phyloP scores from a whole-genome alignment of 257 asterid species.

The Salvia splendens region DNA sequence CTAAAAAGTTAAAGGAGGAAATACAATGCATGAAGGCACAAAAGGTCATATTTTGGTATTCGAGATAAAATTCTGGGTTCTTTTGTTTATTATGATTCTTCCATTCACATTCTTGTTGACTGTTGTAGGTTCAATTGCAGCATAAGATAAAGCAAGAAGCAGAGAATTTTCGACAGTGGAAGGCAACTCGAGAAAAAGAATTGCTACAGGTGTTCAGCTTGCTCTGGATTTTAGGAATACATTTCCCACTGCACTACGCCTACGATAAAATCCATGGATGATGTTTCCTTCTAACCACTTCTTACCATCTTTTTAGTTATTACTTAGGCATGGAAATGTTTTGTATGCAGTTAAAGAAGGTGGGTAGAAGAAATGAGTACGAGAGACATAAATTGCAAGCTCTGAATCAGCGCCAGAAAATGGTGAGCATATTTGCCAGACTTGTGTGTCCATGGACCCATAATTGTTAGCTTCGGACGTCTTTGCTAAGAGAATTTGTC shows the following conservation, averaged over 20 bases:
- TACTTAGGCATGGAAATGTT: background rate
- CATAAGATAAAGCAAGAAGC: constrained; percentile 97
- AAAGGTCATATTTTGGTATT: constrained; percentile 54
- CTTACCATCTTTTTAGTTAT: constrained; percentile 25
- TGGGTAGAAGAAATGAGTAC: constrained; percentile 95
- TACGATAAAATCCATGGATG: background rate
- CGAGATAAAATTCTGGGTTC: background rate
- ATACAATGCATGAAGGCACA: constrained; percentile 95
- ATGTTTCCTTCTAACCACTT: constrained; percentile 13
- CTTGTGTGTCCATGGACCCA: background rate
- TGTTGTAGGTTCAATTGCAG: constrained; percentile 82
- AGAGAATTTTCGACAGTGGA: constrained; percentile 97
- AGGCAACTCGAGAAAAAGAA: constrained; percentile 96
- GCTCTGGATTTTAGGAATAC: constrained; percentile 1
- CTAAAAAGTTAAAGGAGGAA: constrained; percentile 87
- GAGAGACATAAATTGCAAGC: constrained; percentile 97
- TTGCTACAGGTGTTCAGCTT: constrained; percentile 64
- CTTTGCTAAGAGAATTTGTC: constrained; percentile 20
- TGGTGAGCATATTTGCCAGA: constrained; percentile 50
- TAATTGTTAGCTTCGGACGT: constrained; percentile 7
- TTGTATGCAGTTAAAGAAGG: constrained; percentile 77
- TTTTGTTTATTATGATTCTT: background rate
- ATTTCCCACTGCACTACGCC: background rate
- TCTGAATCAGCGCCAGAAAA: constrained; percentile 92
- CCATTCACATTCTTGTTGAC: constrained; percentile 26